These are phyloP conservation scores for Candida yuanshanica DNA, from an alignment of 805 yeast genomes.

Conservation along the genomic window DNA sequence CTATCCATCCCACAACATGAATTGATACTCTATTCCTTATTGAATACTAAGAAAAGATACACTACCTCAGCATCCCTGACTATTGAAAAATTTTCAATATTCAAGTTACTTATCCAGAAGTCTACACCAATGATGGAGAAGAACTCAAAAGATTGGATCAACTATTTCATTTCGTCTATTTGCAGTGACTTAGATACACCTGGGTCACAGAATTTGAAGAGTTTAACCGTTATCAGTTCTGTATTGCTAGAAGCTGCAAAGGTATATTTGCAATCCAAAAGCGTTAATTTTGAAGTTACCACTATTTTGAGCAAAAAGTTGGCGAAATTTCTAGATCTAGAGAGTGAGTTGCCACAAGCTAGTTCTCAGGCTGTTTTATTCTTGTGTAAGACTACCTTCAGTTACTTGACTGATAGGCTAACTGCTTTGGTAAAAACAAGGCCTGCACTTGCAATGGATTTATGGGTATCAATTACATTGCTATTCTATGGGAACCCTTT, in stretches of 20 bases:
- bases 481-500: slow-evolving; percentile 9
- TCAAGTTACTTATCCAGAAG: slow-evolving; percentile 15
- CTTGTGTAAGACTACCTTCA: slow-evolving; percentile 3
- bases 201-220: slow-evolving; percentile 6
- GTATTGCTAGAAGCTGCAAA: slow-evolving; percentile 15
- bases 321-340: not conserved
- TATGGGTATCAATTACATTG: slow-evolving; percentile 21
- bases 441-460: slow-evolving; percentile 10
- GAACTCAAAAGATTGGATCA: slow-evolving; percentile 20
- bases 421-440: slow-evolving; percentile 3
- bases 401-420: slow-evolving; percentile 7
- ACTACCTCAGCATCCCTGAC: slow-evolving; percentile 17
- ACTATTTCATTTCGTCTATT: not conserved
- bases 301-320: slow-evolving; percentile 5
- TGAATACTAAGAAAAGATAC: slow-evolving; percentile 15
- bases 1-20: slow-evolving; percentile 14
- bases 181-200: not conserved
- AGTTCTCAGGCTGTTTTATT: not conserved
- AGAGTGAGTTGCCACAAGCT: slow-evolving; percentile 1
- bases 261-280: slow-evolving; percentile 12
- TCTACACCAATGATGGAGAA: slow-evolving; percentile 23
- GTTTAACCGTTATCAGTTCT: slow-evolving; percentile 4
- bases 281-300: slow-evolving; percentile 16
- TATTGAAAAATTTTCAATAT: slow-evolving; percentile 17
- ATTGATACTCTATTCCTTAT: slow-evolving; percentile 13